These are phyloP conservation scores for Lecanoromycetidae sp. DNA, from an alignment of 2,329 filamentous ascomycete genomes.

Conservation along the genomic window DNA sequence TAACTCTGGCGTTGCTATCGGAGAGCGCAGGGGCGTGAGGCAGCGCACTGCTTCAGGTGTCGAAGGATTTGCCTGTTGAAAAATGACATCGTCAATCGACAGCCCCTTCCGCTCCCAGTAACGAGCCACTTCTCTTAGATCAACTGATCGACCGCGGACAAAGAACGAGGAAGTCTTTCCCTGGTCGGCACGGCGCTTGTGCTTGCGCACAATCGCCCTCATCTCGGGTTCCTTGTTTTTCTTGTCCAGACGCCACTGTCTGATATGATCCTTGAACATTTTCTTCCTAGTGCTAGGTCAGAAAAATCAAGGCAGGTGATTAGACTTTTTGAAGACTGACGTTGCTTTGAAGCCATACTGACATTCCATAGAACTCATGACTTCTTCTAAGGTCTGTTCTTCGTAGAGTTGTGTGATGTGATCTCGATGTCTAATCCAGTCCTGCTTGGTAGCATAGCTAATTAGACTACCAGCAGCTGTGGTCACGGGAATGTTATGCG, in stretches of 20 bases:
- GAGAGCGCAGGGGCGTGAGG: neutral
- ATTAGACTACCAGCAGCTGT: neutral
- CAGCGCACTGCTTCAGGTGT: neutral
- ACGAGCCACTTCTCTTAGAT: neutral
- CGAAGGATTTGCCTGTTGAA: neutral
- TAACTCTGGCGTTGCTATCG: neutral
- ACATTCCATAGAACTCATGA: conserved; percentile 5
- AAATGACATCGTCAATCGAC: neutral
- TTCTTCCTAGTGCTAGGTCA: neutral
- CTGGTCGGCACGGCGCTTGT: neutral
- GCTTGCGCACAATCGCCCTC: conserved; percentile 2
- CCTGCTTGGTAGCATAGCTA: neutral
- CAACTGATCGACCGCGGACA: neutral
- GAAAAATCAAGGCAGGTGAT: neutral
- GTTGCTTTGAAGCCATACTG: conserved; percentile 9
- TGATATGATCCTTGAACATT: conserved; percentile 9
- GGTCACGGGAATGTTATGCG: neutral
- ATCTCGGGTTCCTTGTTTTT: conserved; percentile 5
- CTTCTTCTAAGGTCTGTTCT: neutral
- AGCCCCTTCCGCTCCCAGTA: conserved; percentile 2
- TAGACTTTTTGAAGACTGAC: neutral
- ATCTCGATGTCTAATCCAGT: neutral
- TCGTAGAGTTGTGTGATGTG: conserved; percentile 4
- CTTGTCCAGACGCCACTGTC: conserved; percentile 7
- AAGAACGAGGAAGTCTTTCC: neutral